phyloP scores from a whole-genome alignment of 1,284 basidiomycete species.

The Peniophora sp. region DNA sequence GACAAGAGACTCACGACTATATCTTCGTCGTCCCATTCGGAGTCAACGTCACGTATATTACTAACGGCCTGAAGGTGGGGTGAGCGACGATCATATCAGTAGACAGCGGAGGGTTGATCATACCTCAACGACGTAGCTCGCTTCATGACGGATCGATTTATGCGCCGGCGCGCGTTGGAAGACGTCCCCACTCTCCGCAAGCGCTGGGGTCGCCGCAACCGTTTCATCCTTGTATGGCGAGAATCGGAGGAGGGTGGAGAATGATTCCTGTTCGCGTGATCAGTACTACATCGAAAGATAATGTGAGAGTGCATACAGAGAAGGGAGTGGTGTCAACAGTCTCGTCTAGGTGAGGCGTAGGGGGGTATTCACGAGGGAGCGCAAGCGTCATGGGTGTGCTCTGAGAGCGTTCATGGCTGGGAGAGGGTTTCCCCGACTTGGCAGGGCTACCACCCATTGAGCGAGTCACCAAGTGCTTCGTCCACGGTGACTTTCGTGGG shows the following conservation, averaged over 20 bases:
- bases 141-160: conserved; percentile 14
- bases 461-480: too few relatives aligned
- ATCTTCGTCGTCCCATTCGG: conserved; percentile 34
- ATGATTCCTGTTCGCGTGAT: conserved; percentile 10
- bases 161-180: conserved; percentile 1
- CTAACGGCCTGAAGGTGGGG: conserved; percentile 19
- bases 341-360: conserved; percentile 12
- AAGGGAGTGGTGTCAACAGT: conserved; percentile 12
- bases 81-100: conserved; percentile 2
- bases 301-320: conserved; percentile 7
- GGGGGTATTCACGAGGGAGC: conserved; percentile 4
- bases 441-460: too few relatives aligned
- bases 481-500: too few relatives aligned
- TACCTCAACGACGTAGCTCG: conserved; percentile 34
- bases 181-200: conserved; percentile 1
- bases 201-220: not conserved
- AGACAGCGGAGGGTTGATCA: not conserved
- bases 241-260: conserved; percentile 8
- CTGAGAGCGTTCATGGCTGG: conserved; percentile 6
- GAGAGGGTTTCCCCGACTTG: conserved; percentile 2
- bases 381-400: conserved; percentile 2
- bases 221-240: conserved; percentile 1
- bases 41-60: conserved; percentile 26
- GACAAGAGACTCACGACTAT: conserved; percentile 24
- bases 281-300: not conserved